Evolutionary conservation across 1,284 basidiomycete species (phyloP).

Genomic region (Malassezia restricta): DNA sequence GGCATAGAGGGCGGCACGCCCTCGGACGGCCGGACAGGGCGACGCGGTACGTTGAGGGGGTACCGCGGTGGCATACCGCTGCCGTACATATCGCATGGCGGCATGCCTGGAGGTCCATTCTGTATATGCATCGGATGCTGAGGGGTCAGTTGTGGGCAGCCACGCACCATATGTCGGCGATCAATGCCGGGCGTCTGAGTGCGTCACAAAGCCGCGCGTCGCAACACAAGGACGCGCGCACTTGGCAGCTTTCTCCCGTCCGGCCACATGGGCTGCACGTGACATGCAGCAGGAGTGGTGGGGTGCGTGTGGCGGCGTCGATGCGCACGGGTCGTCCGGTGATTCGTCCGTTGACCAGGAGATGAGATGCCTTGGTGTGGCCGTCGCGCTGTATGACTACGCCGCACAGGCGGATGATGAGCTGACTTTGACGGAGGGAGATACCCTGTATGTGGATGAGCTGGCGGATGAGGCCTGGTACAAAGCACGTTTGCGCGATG

Average conservation of each 20-base stretch:
- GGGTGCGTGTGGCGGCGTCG: not conserved
- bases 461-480: conserved; percentile 42
- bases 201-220: no score
- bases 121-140: conserved; percentile 2
- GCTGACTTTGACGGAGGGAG: conserved; percentile 40
- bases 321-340: not conserved
- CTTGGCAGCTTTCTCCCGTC: no score
- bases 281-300: not conserved
- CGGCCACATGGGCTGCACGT: not conserved
- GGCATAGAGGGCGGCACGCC: not conserved
- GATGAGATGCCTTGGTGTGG: conserved; percentile 31
- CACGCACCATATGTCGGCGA: not conserved
- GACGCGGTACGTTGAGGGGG: not conserved
- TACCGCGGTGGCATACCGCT: conserved; percentile 1
- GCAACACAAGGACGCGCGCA: no score
- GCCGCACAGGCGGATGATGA: conserved; percentile 42
- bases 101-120: not conserved
- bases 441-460: conserved; percentile 41
- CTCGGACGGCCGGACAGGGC: conserved; percentile 4
- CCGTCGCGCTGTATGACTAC: conserved; percentile 44
- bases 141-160: not conserved
- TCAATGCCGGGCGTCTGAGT: no score
- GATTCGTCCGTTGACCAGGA: not conserved
- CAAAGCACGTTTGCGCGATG: conserved; percentile 26
- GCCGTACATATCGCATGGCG: conserved; percentile 11